These are phyloP conservation scores for Plasmopara halstedii DNA, from an alignment of 352 stramenopile species.

Conservation along the genomic window DNA sequence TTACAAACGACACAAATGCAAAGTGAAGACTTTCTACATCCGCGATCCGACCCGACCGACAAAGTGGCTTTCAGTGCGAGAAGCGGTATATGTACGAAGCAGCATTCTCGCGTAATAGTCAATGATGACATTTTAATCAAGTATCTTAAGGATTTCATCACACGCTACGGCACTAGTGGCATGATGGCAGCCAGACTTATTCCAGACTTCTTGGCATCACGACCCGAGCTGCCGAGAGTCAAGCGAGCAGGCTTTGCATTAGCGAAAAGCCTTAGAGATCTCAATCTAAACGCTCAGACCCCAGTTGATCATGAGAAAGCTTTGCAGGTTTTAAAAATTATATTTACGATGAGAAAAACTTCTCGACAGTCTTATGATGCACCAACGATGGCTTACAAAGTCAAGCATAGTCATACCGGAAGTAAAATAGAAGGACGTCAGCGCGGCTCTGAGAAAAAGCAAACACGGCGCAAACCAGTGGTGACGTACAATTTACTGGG, in stretches of 20 bases:
- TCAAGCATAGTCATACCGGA: slow-evolving; percentile 4
- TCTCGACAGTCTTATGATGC: slow-evolving; percentile 8
- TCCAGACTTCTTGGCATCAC: slow-evolving; percentile 28
- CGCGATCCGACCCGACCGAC: background rate
- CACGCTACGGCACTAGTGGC: slow-evolving; percentile 21
- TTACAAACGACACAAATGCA: slow-evolving; percentile 5
- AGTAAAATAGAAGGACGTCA: slow-evolving; percentile 9
- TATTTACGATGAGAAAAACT: slow-evolving; percentile 9
- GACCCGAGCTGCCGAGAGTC: slow-evolving; percentile 26
- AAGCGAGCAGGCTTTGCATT: slow-evolving; percentile 24
- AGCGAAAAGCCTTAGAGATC: slow-evolving; percentile 25
- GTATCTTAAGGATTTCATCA: slow-evolving; percentile 37
- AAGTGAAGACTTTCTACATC: slow-evolving; percentile 2
- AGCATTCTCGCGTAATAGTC: slow-evolving; percentile 4
- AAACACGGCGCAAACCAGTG: slow-evolving; percentile 26
- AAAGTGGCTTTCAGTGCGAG: background rate
- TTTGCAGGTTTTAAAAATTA: slow-evolving; percentile 14
- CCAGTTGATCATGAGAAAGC: slow-evolving; percentile 20
- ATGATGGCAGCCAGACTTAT: slow-evolving; percentile 36
- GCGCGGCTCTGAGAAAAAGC: slow-evolving; percentile 21
- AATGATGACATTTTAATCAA: slow-evolving; percentile 22
- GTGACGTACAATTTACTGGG: slow-evolving; percentile 62
- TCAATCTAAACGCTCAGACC: slow-evolving; percentile 18
- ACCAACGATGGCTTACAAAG: slow-evolving; percentile 3
- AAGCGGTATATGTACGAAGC: slow-evolving; percentile 5